phyloP scores from a whole-genome alignment of 208 protist genomes.

The Wallacemonas sp. region DNA sequence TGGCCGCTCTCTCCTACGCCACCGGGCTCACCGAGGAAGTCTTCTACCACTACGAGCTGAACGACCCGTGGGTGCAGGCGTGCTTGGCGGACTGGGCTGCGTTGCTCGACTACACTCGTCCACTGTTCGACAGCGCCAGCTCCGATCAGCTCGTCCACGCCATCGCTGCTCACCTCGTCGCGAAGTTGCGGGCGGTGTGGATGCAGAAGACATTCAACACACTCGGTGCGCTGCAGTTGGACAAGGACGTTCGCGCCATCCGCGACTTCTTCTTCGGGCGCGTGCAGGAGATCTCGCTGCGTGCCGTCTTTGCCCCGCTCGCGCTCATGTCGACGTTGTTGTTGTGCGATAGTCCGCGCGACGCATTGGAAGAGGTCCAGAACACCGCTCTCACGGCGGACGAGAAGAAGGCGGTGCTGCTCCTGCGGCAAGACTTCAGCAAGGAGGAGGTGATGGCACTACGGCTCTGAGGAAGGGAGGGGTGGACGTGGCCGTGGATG shows the following conservation, averaged over 20 bases:
- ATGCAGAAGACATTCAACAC: slow-evolving; percentile 53
- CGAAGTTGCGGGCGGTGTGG: slow-evolving; percentile 28
- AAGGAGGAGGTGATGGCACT: slow-evolving; percentile 58
- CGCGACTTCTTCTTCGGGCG: slow-evolving; percentile 57
- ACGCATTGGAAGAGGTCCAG: slow-evolving; percentile 60
- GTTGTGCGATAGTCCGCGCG: slow-evolving; percentile 57
- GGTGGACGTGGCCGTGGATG: not conserved
- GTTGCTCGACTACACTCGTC: slow-evolving; percentile 34
- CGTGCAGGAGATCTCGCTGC: slow-evolving; percentile 55
- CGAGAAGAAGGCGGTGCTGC: slow-evolving; percentile 65
- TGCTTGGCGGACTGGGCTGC: slow-evolving; percentile 38
- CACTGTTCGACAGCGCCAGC: slow-evolving; percentile 17
- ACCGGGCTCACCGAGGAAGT: slow-evolving; percentile 48
- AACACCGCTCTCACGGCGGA: slow-evolving; percentile 69
- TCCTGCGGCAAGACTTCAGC: slow-evolving; percentile 62
- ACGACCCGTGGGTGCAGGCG: slow-evolving; percentile 80
- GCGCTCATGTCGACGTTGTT: slow-evolving; percentile 54
- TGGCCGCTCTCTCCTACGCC: slow-evolving; percentile 54
- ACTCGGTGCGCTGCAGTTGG: slow-evolving; percentile 76
- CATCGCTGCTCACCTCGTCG: slow-evolving; percentile 30
- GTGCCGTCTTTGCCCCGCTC: slow-evolving; percentile 48
- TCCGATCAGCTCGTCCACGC: slow-evolving; percentile 43
- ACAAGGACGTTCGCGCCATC: slow-evolving; percentile 76
- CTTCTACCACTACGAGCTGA: slow-evolving; percentile 82
- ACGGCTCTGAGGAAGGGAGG: slow-evolving; percentile 20